Evolutionary conservation across 768 basidiomycete genomes (phyloP), one percentile per base, ranked within the genome.

Genomic region (Ramaria sp.): DNA sequence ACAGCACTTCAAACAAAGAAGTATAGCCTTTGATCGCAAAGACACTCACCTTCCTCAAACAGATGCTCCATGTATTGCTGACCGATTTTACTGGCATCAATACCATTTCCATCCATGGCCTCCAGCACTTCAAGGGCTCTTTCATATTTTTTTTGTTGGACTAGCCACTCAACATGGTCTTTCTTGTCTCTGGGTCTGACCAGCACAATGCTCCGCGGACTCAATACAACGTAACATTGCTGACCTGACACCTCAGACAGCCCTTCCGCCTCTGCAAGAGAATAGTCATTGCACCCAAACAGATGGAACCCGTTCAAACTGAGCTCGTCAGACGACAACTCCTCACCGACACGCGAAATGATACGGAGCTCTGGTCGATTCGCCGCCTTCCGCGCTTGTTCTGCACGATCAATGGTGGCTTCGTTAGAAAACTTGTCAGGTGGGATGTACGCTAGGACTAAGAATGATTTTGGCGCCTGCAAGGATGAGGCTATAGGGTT

Each of bases 301-400:
- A 77, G 70, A 62, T 90, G 83, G 66, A 77, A 98, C 60, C 83
- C 80, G 25, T 80, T 71, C 38, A 99, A 76, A 42, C 77, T 78
- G 44, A 98, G 74, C 1, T 85, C 88, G 65, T 98, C 95, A 1
- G 83, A 78, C 0, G 88, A 78, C 1, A 91, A 72, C 65, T 96
- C 93, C 63, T 97, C 92, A 1, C 95, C 94, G 0, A 77, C 76
- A 24, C 84, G 83, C 1, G 89, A 87, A 58, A 99, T 85, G 61
- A 99, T 88, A 12, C 91, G 82, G 48, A 99, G 75, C 67, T 98
- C 95, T 6, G 96, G 96, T n/a, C 88, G 84, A 58, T 90, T 86
- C 0, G 93, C 88, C 0, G 78, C 78, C 65, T 89, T 89, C 16
- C 92, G 80, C 10, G 84, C 80, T 65, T 95, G 89, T 61, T 79